Conservation (phyloP, 331 rosid species). For the Malus hybrid region DNA sequence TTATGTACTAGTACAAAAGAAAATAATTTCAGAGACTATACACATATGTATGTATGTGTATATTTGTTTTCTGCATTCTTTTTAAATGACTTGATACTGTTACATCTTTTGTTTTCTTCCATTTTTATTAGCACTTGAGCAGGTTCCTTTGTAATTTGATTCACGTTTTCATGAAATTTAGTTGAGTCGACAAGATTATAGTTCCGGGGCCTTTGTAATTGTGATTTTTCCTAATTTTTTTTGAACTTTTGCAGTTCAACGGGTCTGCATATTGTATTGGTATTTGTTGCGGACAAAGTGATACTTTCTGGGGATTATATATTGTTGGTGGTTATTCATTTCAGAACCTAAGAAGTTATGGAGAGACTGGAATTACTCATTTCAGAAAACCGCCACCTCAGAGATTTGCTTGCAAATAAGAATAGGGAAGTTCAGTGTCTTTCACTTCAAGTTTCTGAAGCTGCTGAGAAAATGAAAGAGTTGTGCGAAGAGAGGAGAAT, state of each 20-base stretch:
- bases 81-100: background rate
- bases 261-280: background rate
- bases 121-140: background rate
- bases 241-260: conserved; percentile 19
- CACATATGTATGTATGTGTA: background rate
- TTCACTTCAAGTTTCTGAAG: conserved; percentile 50
- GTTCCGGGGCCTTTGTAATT: background rate
- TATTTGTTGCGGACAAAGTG: too few species aligned
- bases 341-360: conserved; percentile 8
- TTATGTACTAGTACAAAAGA: background rate
- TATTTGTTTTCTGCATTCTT: background rate
- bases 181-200: background rate
- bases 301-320: too few species aligned
- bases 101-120: background rate
- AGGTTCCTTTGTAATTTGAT: background rate
- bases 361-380: conserved; percentile 7
- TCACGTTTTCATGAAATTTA: background rate
- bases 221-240: background rate
- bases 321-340: too few species aligned
- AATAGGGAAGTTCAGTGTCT: conserved; percentile 39
- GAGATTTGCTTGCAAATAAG: conserved; percentile 49
- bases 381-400: conserved; percentile 49
- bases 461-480: conserved; percentile 32
- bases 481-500: conserved; percentile 18
- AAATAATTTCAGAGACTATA: background rate